Evolutionary conservation across 108 stramenopile species (phyloP).

Genomic region (Seminavis robusta): DNA sequence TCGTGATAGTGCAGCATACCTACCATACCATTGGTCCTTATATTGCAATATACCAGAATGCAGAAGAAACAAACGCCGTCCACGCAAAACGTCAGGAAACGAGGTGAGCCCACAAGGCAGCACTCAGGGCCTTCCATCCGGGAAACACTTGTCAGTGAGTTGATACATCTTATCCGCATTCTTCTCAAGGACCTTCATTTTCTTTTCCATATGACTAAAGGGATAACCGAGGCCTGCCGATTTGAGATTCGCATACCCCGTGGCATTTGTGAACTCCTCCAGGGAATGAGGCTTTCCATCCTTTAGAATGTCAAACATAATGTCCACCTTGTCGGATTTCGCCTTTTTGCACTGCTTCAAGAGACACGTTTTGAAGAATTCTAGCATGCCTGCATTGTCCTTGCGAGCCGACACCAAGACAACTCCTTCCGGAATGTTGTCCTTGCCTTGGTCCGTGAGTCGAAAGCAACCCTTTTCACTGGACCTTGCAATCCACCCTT

Average conservation of each 20-base stretch:
- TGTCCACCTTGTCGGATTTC: not conserved
- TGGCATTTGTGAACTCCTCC: slow-evolving; percentile 1
- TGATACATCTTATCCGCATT: not conserved
- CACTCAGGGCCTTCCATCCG: slow-evolving; percentile 5
- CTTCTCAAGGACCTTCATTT: slow-evolving; percentile 1
- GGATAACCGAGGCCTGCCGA: slow-evolving; percentile 3
- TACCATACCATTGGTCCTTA: no score
- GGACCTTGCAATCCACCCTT: not conserved
- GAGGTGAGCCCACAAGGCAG: no score
- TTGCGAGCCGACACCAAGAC: not conserved
- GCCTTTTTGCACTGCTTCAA: slow-evolving; percentile 3
- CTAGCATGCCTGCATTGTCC: not conserved
- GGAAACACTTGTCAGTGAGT: slow-evolving; percentile 10
- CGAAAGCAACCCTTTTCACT: no score
- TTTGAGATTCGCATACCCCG: slow-evolving; percentile 6
- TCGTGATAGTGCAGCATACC: no score
- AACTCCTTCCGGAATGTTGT: not conserved
- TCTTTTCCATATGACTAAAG: not conserved
- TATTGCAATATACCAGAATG: no score
- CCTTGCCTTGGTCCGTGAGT: slow-evolving; percentile 3
- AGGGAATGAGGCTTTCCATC: slow-evolving; percentile 2
- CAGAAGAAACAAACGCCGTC: no score
- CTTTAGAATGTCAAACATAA: slow-evolving; percentile 1
- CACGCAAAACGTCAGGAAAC: no score
- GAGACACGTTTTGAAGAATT: not conserved